These are phyloP conservation scores for Endoconidiophora laricicola DNA, from an alignment of 2,329 filamentous ascomycete genomes.

Conservation along the genomic window DNA sequence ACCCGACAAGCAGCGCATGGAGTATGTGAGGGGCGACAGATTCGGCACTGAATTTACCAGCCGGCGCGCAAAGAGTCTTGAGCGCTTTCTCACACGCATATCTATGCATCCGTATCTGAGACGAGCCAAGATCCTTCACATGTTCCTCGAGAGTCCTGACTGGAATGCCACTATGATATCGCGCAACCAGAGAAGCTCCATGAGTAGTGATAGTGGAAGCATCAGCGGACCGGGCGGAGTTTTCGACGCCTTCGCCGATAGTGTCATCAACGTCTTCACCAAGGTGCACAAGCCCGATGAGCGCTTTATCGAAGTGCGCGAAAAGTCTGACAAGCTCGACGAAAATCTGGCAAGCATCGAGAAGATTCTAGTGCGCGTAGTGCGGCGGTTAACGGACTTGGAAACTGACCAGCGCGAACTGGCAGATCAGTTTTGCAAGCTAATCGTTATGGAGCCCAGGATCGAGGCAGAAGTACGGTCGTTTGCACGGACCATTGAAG, in stretches of 20 bases:
- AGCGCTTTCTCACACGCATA: conserved; percentile 76
- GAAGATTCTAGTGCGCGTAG: conserved; percentile 86
- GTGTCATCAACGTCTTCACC: conserved; percentile 90
- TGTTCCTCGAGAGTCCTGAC: conserved; percentile 81
- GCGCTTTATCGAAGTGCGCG: conserved; percentile 84
- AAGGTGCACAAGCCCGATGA: conserved; percentile 93
- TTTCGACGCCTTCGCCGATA: conserved; percentile 90
- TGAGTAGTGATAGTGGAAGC: conserved; percentile 27
- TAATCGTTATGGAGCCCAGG: conserved; percentile 75
- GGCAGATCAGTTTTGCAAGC: conserved; percentile 85
- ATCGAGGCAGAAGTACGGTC: conserved; percentile 68
- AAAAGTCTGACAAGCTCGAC: conserved; percentile 83
- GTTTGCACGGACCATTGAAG: conserved; percentile 74
- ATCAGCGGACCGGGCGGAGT: conserved; percentile 38
- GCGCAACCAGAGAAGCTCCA: conserved; percentile 49
- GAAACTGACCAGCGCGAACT: conserved; percentile 80
- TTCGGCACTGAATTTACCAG: conserved; percentile 87
- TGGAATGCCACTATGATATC: conserved; percentile 94
- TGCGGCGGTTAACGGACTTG: conserved; percentile 71
- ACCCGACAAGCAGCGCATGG: conserved; percentile 98
- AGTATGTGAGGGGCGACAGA: conserved; percentile 89
- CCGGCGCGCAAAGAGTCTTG: conserved; percentile 73
- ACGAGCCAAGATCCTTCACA: conserved; percentile 63
- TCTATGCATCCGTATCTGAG: conserved; percentile 80
- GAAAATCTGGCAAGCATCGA: conserved; percentile 87